Base-by-base conservation (phyloP, 1,284 basidiomycete genomes). In the Cystobasidiaceae sp. region DNA sequence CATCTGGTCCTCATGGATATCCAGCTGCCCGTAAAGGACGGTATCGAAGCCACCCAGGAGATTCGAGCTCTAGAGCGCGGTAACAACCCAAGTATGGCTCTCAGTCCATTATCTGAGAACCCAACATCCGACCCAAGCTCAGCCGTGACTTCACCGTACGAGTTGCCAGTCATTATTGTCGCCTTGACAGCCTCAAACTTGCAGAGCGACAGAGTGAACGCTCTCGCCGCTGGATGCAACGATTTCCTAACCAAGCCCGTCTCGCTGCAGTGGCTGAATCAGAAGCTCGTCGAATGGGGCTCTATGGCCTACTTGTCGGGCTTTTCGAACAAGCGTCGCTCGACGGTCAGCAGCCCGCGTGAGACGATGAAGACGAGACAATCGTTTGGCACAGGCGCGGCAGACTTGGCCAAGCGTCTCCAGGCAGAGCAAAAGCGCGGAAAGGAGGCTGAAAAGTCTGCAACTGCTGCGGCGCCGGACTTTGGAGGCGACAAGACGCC, bases 1-100 rank as follows among this genome's bases (percentile, higher is more conserved):
- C 94, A 99, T 80, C 81, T 98, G 58, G 97, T 99, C 67, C 78
- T 99, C 91, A 99, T 99, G 96, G 96, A 99, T 78, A 97, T 99
- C 68, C 94, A 97, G 79, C 90, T 99, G 82, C 96, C 96, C 5
- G 88, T 97, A 71, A 97, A 97, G 89, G 90, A 96, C 77, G 96
- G 96, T 27, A 97, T 98, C 54, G 85, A 90, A 74, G 96, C 96
- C 2, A 98, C 96, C 0, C 93, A 93, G 73, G 90, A 94, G 76
- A 99, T 99, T 66, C 84, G 96, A 51, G 83, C 86, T 68, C 78
- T 94, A 54, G 94, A 98, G 77, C 84, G 86, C 2, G 43, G 50
- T 8, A 52, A 59, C 41, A 63, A 34, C 15, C 37, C 51, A 23
- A 41, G 33, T 28, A 28, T 57, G 25, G 69, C 59, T 8, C 61